These are phyloP conservation scores for Austropuccinia psidii DNA, from an alignment of 1,284 basidiomycete genomes.

Conservation along the genomic window DNA sequence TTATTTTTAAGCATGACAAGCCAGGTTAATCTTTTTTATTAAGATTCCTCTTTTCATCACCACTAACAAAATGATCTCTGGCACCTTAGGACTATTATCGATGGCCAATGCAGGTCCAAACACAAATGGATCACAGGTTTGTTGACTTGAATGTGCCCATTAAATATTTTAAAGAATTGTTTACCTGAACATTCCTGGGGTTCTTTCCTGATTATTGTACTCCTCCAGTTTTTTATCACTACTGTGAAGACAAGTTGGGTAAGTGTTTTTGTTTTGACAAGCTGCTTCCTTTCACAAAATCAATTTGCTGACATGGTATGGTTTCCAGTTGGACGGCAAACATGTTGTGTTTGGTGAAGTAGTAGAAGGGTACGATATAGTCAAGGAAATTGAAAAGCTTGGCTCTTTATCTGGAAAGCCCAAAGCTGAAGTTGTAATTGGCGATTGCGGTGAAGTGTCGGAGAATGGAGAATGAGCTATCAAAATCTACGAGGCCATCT, in stretches of 20 bases:
- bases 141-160: not conserved
- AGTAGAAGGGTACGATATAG: constrained; percentile 7
- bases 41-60: too few species aligned
- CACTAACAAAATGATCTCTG: too few species aligned
- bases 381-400: constrained; percentile 5
- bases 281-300: not conserved
- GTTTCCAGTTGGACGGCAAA: constrained; percentile 5
- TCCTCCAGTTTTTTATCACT: constrained; percentile 29
- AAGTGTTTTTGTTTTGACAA: not conserved
- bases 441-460: constrained; percentile 16
- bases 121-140: constrained; percentile 32
- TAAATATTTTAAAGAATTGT: not conserved
- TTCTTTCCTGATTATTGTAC: not conserved
- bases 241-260: constrained; percentile 25
- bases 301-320: not conserved
- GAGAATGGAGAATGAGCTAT: not conserved
- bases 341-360: constrained; percentile 28
- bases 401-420: constrained; percentile 15
- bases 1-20: not conserved
- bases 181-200: not conserved
- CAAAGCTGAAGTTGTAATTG: not conserved
- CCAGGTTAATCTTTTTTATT: not conserved
- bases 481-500: too few species aligned
- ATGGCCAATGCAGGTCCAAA: constrained; percentile 35
- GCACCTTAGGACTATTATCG: constrained; percentile 33